These are phyloP conservation scores for Aechmea fasciata DNA, from an alignment of 176 grass and related monocot species.

Conservation along the genomic window DNA sequence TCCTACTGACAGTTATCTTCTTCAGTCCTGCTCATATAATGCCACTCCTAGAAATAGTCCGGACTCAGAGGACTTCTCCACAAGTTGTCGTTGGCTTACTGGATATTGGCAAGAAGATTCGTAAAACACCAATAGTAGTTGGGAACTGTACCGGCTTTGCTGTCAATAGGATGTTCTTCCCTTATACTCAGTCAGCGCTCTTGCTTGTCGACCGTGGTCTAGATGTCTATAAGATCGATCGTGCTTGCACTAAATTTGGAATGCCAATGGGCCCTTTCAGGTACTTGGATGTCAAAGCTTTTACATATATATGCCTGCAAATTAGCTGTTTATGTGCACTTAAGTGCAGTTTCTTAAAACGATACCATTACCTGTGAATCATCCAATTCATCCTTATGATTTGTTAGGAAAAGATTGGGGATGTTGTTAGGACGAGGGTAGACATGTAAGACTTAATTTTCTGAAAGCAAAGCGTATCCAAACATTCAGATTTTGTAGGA, in stretches of 20 bases:
- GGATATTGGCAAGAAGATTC: conserved; percentile 82
- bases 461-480: neutral
- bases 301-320: conserved; percentile 10
- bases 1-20: conserved; percentile 21
- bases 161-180: conserved; percentile 98
- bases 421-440: no score
- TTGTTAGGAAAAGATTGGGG: no score
- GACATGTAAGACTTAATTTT: neutral
- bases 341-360: neutral
- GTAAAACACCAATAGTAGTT: conserved; percentile 83
- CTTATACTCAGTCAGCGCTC: conserved; percentile 76
- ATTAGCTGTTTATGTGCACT: neutral
- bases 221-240: conserved; percentile 87
- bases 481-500: neutral
- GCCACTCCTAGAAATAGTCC: conserved; percentile 92
- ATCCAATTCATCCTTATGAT: no score
- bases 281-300: conserved; percentile 26
- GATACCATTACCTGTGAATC: neutral
- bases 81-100: conserved; percentile 81
- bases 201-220: conserved; percentile 71
- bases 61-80: conserved; percentile 55
- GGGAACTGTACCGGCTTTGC: conserved; percentile 84
- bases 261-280: conserved; percentile 99
- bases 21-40: conserved; percentile 79
- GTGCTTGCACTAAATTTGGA: conserved; percentile 81